phyloP scores from a whole-genome alignment of 2,329 filamentous ascomycete species.

The Fusarium sp. region DNA sequence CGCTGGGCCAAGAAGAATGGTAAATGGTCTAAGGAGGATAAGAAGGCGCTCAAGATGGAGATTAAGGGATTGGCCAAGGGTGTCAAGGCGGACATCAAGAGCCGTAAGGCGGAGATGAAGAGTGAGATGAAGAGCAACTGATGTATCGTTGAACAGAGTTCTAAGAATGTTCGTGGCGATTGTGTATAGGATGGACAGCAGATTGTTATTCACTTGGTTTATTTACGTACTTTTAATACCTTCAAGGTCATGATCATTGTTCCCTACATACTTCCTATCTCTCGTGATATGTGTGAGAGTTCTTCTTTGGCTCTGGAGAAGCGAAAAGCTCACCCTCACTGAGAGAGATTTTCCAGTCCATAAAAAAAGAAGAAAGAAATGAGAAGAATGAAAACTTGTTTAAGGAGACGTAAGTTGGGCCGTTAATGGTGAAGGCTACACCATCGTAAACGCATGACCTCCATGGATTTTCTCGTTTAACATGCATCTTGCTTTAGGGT shows the following conservation, averaged over 20 bases:
- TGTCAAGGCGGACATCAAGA: conserved; percentile 15
- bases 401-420: not conserved
- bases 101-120: conserved; percentile 10
- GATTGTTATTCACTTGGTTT: not conserved
- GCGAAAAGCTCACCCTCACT: not conserved
- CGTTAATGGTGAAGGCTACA: not conserved
- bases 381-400: too few relatives aligned
- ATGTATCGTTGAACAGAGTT: not conserved
- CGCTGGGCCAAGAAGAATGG: conserved; percentile 28
- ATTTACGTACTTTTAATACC: not conserved
- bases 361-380: too few relatives aligned
- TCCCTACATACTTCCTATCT: not conserved
- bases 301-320: not conserved
- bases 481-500: not conserved
- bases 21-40: conserved; percentile 30
- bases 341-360: too few relatives aligned
- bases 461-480: not conserved
- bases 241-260: not conserved
- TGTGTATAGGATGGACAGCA: rapidly evolving
- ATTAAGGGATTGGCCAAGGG: conserved; percentile 23
- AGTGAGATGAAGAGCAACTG: not conserved
- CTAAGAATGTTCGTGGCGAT: not conserved
- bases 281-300: not conserved
- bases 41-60: conserved; percentile 31
- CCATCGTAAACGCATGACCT: not conserved